Evolutionary conservation across 2,329 filamentous ascomycete species (phyloP).

Genomic region (Phialophora tarda): DNA sequence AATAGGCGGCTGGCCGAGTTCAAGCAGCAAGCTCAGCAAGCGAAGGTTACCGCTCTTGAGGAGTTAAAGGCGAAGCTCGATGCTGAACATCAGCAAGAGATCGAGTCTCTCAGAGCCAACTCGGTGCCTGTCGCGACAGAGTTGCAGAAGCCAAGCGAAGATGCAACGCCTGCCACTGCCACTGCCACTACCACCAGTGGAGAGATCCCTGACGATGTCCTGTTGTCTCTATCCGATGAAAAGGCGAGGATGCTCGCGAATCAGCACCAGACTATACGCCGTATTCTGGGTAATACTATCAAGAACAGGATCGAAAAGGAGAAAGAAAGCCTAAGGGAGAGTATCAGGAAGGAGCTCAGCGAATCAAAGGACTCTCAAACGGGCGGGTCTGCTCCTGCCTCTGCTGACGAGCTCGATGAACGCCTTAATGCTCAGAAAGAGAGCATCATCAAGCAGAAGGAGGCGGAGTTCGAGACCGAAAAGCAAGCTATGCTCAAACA

Average conservation of each 20-base stretch:
- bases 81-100: slow-evolving; percentile 50
- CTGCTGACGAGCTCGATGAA: slow-evolving; percentile 32
- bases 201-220: slow-evolving; percentile 44
- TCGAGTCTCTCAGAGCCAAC: slow-evolving; percentile 47
- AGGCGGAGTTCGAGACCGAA: slow-evolving; percentile 50
- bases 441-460: slow-evolving; percentile 45
- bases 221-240: slow-evolving; percentile 54
- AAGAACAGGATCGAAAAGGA: slow-evolving; percentile 49
- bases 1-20: slow-evolving; percentile 70
- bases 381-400: slow-evolving; percentile 13
- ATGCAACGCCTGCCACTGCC: slow-evolving; percentile 34
- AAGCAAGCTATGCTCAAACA: slow-evolving; percentile 46
- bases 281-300: slow-evolving; percentile 64
- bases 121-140: slow-evolving; percentile 46
- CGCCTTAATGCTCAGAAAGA: slow-evolving; percentile 34
- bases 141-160: slow-evolving; percentile 34
- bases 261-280: slow-evolving; percentile 56
- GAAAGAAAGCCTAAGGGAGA: slow-evolving; percentile 44
- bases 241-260: slow-evolving; percentile 58
- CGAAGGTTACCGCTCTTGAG: slow-evolving; percentile 45
- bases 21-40: slow-evolving; percentile 56
- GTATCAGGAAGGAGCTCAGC: slow-evolving; percentile 45
- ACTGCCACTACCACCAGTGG: slow-evolving; percentile 42
- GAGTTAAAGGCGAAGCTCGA: slow-evolving; percentile 33
- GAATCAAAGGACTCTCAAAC: slow-evolving; percentile 28